Evolutionary conservation across 2,329 filamentous ascomycete species (phyloP).

Genomic region (Amesomyces nigricolor): DNA sequence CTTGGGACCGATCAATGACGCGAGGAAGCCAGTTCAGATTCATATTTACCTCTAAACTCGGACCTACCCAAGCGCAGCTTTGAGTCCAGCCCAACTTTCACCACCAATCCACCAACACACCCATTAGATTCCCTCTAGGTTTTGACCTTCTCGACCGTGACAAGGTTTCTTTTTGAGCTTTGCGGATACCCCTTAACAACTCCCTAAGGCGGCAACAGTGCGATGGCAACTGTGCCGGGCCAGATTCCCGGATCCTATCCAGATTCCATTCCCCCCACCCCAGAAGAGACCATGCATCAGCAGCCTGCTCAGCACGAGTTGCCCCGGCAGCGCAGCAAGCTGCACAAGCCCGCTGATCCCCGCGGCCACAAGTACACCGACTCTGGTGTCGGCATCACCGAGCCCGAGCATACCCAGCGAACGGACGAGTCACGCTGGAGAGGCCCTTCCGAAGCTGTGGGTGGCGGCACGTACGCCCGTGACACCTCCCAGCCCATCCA

Average conservation of each 20-base stretch:
- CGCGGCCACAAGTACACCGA: constrained; percentile 19
- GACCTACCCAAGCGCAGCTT: background rate
- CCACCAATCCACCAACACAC: too few species aligned
- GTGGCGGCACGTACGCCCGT: constrained; percentile 17
- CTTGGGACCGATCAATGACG: background rate
- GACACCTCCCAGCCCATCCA: background rate
- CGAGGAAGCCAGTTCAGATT: background rate
- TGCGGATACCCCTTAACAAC: background rate
- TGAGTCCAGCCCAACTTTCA: background rate
- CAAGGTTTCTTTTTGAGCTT: background rate
- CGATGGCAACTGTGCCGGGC: background rate
- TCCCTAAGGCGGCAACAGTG: background rate
- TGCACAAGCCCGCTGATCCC: constrained; percentile 21
- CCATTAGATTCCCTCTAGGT: too few species aligned
- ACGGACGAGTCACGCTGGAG: background rate
- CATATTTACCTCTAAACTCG: background rate
- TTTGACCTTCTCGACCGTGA: background rate
- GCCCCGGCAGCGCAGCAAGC: constrained; percentile 16
- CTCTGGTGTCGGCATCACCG: constrained; percentile 16
- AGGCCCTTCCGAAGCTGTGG: constrained; percentile 12
- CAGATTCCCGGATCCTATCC: constrained; percentile 13
- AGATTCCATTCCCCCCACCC: constrained; percentile 9
- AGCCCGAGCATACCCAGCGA: background rate
- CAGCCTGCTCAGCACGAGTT: constrained; percentile 1
- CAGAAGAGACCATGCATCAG: constrained; percentile 13